Evolutionary conservation across 2,329 filamentous ascomycete species (phyloP).

Genomic region (Exophiala alcalophila): DNA sequence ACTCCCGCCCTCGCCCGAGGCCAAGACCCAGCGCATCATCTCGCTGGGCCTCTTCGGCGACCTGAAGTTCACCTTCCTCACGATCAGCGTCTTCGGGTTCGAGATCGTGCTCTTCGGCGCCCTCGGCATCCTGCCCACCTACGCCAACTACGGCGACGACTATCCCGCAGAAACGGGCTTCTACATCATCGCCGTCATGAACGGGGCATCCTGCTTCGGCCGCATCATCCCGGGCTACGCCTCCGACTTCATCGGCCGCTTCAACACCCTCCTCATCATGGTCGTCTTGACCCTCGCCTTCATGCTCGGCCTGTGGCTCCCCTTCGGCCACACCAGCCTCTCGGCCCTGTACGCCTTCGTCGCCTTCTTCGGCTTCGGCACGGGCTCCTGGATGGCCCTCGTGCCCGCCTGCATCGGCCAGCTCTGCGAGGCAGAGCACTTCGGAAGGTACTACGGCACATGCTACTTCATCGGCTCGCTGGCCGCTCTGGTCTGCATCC

Average conservation of each 20-base stretch:
- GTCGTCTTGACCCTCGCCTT: constrained; percentile 40
- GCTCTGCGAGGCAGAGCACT: constrained; percentile 47
- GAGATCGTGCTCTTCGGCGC: constrained; percentile 51
- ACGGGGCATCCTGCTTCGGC: constrained; percentile 44
- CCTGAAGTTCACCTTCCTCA: constrained; percentile 43
- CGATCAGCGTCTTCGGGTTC: constrained; percentile 45
- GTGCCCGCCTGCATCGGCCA: constrained; percentile 46
- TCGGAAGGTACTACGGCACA: constrained; percentile 49
- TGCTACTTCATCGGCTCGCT: constrained; percentile 49
- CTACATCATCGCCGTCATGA: constrained; percentile 46
- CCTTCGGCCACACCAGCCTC: constrained; percentile 42
- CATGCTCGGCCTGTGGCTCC: constrained; percentile 46
- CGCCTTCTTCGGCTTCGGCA: constrained; percentile 50
- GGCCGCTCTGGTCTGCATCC: constrained; percentile 46
- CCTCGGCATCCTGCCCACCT: constrained; percentile 48
- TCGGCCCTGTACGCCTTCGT: constrained; percentile 45
- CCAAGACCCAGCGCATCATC: constrained; percentile 33
- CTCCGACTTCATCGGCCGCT: constrained; percentile 45
- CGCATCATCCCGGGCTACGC: constrained; percentile 45
- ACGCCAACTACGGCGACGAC: constrained; percentile 41
- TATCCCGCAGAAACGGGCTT: constrained; percentile 38
- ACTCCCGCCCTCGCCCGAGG: constrained; percentile 32
- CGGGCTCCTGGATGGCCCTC: constrained; percentile 44
- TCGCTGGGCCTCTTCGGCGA: constrained; percentile 44
- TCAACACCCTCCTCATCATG: constrained; percentile 44